Evolutionary conservation across 257 asterid species (phyloP).

Genomic region (Solanum sitiens): DNA sequence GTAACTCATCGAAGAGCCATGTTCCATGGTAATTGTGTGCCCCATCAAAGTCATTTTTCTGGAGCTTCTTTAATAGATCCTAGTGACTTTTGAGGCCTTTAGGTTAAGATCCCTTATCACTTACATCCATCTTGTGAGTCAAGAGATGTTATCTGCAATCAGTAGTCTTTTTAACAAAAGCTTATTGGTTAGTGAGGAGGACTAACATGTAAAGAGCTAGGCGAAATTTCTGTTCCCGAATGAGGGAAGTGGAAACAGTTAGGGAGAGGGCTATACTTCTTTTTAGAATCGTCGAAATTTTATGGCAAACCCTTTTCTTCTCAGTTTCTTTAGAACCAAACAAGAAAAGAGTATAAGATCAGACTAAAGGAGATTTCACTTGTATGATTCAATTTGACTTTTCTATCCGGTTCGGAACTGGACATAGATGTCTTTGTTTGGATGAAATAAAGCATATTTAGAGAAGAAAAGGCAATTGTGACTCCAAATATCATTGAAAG

Average conservation of each 20-base stretch:
- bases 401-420: no score
- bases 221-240: not conserved
- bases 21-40: not conserved
- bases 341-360: not conserved
- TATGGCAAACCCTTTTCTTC: not conserved
- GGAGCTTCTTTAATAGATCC: not conserved
- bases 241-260: not conserved
- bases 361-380: not conserved
- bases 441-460: slow-evolving; percentile 80
- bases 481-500: slow-evolving; percentile 51
- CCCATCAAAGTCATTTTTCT: not conserved
- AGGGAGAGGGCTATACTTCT: not conserved
- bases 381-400: no score
- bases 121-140: not conserved
- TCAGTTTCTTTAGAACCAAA: not conserved
- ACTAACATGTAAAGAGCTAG: not conserved
- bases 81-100: not conserved
- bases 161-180: not conserved
- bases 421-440: no score
- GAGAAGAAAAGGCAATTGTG: slow-evolving; percentile 75
- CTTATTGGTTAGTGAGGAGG: not conserved
- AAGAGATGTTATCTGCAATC: not conserved
- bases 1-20: not conserved
- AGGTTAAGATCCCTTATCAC: not conserved
- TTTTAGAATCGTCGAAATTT: not conserved